Evolutionary conservation across 352 stramenopile species (phyloP), one percentile per base, ranked within the genome.

Genomic region (Phytopythium kandeliae): DNA sequence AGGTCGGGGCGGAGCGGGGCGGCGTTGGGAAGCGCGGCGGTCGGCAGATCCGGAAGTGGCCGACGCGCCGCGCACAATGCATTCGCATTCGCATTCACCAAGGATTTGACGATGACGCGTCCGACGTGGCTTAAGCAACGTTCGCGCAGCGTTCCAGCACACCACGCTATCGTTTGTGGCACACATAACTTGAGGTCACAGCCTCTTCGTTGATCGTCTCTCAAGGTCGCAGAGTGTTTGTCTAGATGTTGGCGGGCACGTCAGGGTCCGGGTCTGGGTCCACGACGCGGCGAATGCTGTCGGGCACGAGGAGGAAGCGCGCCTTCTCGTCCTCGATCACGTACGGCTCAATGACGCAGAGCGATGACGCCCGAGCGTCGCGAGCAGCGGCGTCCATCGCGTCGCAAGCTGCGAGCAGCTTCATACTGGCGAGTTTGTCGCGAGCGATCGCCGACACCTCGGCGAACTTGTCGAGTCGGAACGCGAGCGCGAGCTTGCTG

Each of bases 401-500:
- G 21, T 77, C 66, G 44, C 61, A 69, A 21, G 56, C 52, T 6
- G 65, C 62, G 24, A 66, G 17, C n/a, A 59, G 52, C 22, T 34
- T 54, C 60, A 67, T 58, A 3, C 31, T 30, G 19, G 60, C 35
- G 3, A 67, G 35, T 10, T 58, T 21, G 1, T 53, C 38, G 42
- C 35, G 54, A 6, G 24, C 36, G 24, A 69, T 51, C 33, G 71
- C 68, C 10, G 69, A 72, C 24, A 65, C 64, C 48, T 86, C 75
- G 31, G 63, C 57, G 43, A 84, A 82, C 50, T 82, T 81, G 22
- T 74, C 59, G n/a, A 86, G 58, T 11, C 70, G 75, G 48, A 73
- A 86, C 47, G 58, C 46, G 17, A 58, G 70, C 17, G 57, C 72
- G 42, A 80, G 41, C 36, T 63, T 63, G 28, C 66, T 62, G 30